phyloP scores from a whole-genome alignment of 1,139 yeast species.

The Taphrina wiesneri region DNA sequence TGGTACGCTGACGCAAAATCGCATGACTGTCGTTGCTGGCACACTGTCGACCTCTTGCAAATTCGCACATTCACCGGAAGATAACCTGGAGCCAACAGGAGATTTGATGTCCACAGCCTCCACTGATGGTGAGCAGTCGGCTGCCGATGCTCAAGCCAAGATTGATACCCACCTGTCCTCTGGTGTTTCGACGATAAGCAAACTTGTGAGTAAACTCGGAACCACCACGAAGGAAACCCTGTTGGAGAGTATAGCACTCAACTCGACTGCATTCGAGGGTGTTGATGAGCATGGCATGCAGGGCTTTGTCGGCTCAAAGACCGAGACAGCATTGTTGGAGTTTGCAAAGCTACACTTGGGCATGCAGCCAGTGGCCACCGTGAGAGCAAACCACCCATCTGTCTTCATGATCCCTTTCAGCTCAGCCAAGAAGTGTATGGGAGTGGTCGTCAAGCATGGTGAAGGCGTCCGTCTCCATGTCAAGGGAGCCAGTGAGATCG shows the following conservation, averaged over 20 bases:
- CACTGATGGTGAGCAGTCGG: neutral
- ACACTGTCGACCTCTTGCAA: conserved; percentile 54
- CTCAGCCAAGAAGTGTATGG: conserved; percentile 91
- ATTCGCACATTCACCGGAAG: conserved; percentile 40
- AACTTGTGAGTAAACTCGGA: conserved; percentile 42
- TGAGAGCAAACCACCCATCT: conserved; percentile 51
- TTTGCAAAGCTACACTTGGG: conserved; percentile 63
- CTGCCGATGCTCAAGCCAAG: conserved; percentile 1
- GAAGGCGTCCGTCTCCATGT: conserved; percentile 60
- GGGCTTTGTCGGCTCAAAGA: conserved; percentile 83
- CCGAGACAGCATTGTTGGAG: conserved; percentile 82
- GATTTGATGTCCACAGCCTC: neutral
- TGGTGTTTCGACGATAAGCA: neutral
- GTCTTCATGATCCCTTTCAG: conserved; percentile 86
- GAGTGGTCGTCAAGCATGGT: conserved; percentile 59
- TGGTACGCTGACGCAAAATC: conserved; percentile 91
- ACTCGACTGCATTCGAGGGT: conserved; percentile 82
- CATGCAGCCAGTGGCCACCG: conserved; percentile 50
- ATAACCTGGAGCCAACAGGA: conserved; percentile 19
- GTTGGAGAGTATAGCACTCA: conserved; percentile 65
- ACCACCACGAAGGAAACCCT: conserved; percentile 50
- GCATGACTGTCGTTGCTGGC: conserved; percentile 85
- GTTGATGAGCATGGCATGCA: conserved; percentile 50
- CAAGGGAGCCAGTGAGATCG: conserved; percentile 94
- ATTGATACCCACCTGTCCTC: neutral